phyloP scores from a whole-genome alignment of 1,284 basidiomycete species.

The Apiotrichum veenhuisii region DNA sequence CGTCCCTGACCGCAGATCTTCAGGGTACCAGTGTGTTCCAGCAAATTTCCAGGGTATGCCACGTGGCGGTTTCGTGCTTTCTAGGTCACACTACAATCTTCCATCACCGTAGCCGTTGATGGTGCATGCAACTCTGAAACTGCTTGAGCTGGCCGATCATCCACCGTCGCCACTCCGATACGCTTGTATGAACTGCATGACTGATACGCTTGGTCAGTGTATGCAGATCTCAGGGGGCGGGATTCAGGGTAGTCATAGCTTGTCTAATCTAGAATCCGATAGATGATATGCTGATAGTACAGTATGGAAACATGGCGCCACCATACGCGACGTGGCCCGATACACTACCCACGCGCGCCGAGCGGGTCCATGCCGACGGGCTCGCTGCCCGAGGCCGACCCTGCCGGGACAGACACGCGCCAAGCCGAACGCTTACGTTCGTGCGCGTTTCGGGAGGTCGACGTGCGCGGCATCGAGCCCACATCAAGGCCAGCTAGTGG shows the following conservation, averaged over 20 bases:
- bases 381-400: conserved; percentile 3
- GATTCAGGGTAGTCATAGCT: not conserved
- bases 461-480: not conserved
- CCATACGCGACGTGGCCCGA: too few species aligned
- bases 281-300: too few species aligned
- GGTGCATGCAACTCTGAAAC: too few species aligned
- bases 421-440: conserved; percentile 3
- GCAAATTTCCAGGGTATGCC: not conserved
- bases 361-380: conserved; percentile 16
- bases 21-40: not conserved
- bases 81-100: not conserved
- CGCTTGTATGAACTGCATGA: too few species aligned
- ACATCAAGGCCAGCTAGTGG: conserved; percentile 17
- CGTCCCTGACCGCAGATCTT: too few species aligned
- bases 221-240: not conserved
- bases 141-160: too few species aligned
- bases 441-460: conserved; percentile 2
- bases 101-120: not conserved
- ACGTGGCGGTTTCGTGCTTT: not conserved
- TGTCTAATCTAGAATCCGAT: too few species aligned
- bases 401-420: not conserved
- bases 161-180: too few species aligned
- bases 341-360: conserved; percentile 2
- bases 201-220: too few species aligned
- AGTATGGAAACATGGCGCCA: too few species aligned